Conservation (phyloP, 441 rosid genomes). For the Flueggea neowawraea region DNA sequence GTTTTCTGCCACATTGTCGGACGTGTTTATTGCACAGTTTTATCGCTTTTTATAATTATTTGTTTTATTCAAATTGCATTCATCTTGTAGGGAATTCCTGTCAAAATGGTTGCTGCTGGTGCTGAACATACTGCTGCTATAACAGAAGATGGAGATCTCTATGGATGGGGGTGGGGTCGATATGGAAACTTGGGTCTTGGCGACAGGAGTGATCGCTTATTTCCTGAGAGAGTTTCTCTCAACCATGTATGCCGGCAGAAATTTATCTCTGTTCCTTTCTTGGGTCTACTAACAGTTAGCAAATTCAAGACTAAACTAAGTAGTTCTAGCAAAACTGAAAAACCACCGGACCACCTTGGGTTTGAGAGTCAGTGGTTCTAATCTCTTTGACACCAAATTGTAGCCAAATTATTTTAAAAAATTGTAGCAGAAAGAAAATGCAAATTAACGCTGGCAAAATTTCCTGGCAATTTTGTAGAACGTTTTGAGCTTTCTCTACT, state of each 20-base stretch:
- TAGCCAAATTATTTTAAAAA: too few species aligned
- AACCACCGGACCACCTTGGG: too few species aligned
- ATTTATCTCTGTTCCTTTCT: not conserved
- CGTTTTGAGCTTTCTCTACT: too few species aligned
- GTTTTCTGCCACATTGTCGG: not conserved
- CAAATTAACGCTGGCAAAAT: too few species aligned
- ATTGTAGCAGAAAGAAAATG: too few species aligned
- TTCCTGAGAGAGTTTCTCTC: slow-evolving; percentile 78
- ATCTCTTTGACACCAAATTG: too few species aligned
- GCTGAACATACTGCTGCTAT: slow-evolving; percentile 99
- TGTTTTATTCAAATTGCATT: slow-evolving; percentile 13
- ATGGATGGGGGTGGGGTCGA: slow-evolving; percentile 99
- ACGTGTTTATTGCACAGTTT: not conserved
- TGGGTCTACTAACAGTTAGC: too few species aligned
- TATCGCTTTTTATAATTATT: not conserved
- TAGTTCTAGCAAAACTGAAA: too few species aligned
- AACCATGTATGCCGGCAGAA: slow-evolving; percentile 45
- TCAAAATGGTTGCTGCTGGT: slow-evolving; percentile 98
- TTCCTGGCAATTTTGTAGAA: too few species aligned
- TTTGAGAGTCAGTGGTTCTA: too few species aligned
- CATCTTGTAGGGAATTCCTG: slow-evolving; percentile 60
- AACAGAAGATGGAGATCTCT: slow-evolving; percentile 89
- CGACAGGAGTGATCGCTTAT: slow-evolving; percentile 84
- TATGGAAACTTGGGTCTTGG: slow-evolving; percentile 98
- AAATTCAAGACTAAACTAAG: too few species aligned